These are phyloP conservation scores for Naegleria lovaniensis DNA, from an alignment of 208 protist genomes.

Conservation along the genomic window DNA sequence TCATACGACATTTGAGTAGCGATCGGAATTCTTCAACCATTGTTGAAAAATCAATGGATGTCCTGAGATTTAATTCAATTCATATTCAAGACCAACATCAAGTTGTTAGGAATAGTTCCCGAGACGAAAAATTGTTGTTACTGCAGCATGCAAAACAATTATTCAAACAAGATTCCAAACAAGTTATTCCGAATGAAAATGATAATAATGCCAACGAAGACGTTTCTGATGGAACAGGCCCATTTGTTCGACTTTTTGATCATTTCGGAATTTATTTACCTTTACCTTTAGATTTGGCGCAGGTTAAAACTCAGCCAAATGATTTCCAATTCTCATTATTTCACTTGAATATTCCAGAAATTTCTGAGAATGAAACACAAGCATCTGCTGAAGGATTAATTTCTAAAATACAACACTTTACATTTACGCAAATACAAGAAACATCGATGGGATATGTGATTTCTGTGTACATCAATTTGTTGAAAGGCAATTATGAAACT, in stretches of 20 bases:
- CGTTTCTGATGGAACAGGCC: neutral
- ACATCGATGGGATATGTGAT: neutral
- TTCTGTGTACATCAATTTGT: neutral
- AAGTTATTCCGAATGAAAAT: neutral
- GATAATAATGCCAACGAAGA: neutral
- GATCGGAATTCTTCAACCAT: too few species aligned
- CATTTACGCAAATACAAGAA: neutral
- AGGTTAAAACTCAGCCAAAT: neutral
- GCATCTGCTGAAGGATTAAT: neutral
- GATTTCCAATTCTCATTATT: neutral
- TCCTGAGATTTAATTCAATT: too few species aligned
- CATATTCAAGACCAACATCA: too few species aligned
- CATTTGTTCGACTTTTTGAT: neutral
- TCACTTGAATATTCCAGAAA: neutral
- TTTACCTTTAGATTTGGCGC: neutral
- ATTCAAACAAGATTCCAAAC: neutral
- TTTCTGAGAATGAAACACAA: neutral
- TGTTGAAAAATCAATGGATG: too few species aligned
- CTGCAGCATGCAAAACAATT: neutral
- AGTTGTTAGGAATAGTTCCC: too few species aligned
- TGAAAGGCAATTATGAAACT: neutral
- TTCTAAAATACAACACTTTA: neutral
- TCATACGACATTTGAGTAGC: too few species aligned
- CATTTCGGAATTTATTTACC: neutral
- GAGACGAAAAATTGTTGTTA: neutral